Evolutionary conservation across 805 yeast genomes (phyloP).

Genomic region (Saccharomycopsis oosterbeekiorum): DNA sequence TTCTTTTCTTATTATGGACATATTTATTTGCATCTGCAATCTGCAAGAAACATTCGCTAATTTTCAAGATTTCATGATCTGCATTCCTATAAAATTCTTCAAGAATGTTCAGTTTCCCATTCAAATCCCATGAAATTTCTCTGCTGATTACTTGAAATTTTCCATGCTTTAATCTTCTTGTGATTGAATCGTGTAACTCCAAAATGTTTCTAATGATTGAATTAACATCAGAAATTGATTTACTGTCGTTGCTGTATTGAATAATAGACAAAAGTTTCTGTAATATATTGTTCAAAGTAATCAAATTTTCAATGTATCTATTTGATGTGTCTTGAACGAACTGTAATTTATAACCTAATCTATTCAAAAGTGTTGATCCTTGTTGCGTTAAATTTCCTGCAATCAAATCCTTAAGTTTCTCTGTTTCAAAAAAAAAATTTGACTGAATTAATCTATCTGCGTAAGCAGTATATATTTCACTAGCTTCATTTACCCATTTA

Average conservation of each 20-base stretch:
- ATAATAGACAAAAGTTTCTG: neutral
- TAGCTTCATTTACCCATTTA: slow-evolving; percentile 16
- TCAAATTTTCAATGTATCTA: neutral
- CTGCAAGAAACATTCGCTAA: neutral
- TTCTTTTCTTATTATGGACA: slow-evolving; percentile 17
- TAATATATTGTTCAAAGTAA: neutral
- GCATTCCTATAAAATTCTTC: slow-evolving; percentile 9
- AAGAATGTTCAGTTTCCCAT: slow-evolving; percentile 2
- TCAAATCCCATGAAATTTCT: slow-evolving; percentile 8
- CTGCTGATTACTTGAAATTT: slow-evolving; percentile 13
- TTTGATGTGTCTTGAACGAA: neutral
- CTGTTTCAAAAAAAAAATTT: slow-evolving; percentile 17
- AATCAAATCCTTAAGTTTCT: slow-evolving; percentile 3
- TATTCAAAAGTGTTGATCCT: slow-evolving; percentile 1
- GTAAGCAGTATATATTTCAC: slow-evolving; percentile 16
- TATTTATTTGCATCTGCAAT: neutral
- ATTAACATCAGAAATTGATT: slow-evolving; percentile 1
- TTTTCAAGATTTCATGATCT: neutral
- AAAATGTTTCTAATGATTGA: neutral
- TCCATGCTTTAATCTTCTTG: slow-evolving; percentile 3
- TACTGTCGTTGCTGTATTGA: neutral
- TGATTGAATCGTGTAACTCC: slow-evolving; percentile 6
- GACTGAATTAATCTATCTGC: slow-evolving; percentile 10
- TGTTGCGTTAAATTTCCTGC: neutral
- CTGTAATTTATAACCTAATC: neutral